Conservation (phyloP, 331 rosid genomes). For the Malus hybrid region DNA sequence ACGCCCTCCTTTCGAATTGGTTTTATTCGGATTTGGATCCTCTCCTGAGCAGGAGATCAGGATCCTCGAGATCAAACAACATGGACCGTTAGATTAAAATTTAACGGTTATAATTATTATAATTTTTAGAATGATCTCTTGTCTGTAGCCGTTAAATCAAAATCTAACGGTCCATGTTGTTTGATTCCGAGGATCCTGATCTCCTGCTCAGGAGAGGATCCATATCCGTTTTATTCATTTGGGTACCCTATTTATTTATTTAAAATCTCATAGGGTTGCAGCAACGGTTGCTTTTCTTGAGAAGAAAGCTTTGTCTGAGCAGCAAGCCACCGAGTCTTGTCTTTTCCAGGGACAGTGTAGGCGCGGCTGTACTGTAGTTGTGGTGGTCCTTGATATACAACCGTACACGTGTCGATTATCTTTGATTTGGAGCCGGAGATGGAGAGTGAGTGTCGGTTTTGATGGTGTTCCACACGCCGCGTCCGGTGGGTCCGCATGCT, state of each 20-base stretch:
- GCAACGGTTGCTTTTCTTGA: slow-evolving; percentile 1
- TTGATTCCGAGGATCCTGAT: too few relatives aligned
- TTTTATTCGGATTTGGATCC: too few relatives aligned
- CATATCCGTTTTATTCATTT: neutral
- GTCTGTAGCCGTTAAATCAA: too few relatives aligned
- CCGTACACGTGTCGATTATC: slow-evolving; percentile 8
- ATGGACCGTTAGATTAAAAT: too few relatives aligned
- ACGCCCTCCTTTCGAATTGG: slow-evolving; percentile 21
- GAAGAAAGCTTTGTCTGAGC: too few relatives aligned
- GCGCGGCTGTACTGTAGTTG: neutral
- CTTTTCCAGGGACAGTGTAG: neutral
- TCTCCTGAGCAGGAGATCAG: too few relatives aligned
- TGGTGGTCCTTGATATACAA: neutral
- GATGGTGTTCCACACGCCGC: neutral
- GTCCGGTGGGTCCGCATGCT: slow-evolving; percentile 8
- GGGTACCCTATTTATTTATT: neutral
- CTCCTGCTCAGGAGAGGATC: too few relatives aligned
- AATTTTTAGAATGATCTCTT: too few relatives aligned
- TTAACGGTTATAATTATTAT: too few relatives aligned
- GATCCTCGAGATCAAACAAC: too few relatives aligned
- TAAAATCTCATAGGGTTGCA: slow-evolving; percentile 12
- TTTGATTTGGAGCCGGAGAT: neutral
- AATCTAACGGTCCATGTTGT: too few relatives aligned
- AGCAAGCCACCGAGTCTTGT: too few relatives aligned
- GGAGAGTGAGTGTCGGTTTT: neutral